A percentile compares a stretch with the other conserved stretches of the same genome.
Evolutionary conservation across 208 protist species (phyloP).

Genomic region (Polymyxa betae): DNA sequence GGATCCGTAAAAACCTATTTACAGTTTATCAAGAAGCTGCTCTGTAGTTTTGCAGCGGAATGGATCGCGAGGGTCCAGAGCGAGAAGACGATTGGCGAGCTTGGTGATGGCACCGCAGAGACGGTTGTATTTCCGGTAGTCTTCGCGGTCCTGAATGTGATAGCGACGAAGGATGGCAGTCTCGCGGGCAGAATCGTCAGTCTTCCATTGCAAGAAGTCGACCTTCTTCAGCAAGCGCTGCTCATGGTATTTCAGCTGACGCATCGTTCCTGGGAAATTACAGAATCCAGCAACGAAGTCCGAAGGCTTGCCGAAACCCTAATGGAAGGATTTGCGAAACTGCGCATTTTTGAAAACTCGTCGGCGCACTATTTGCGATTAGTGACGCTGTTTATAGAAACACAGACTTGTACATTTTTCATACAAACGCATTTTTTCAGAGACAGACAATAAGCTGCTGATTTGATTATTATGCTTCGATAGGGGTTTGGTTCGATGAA

Average conservation of each 20-base stretch:
- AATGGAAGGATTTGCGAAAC: no score
- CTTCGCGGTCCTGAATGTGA: constrained; percentile 63
- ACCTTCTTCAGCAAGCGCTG: constrained; percentile 65
- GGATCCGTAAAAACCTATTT: constrained; percentile 69
- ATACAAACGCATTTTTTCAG: no score
- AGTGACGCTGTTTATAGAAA: no score
- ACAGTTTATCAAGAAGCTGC: constrained; percentile 77
- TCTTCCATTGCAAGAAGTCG: constrained; percentile 78
- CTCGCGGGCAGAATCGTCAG: constrained; percentile 68
- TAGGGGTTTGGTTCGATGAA: no score
- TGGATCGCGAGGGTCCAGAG: constrained; percentile 71
- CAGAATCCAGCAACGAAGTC: no score
- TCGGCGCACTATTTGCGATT: no score
- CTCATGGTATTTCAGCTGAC: constrained; percentile 61
- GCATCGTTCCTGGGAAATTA: no score
- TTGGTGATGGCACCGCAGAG: constrained; percentile 68
- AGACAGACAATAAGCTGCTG: no score
- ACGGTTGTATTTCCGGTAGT: constrained; percentile 73
- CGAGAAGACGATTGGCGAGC: constrained; percentile 62
- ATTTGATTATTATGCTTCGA: no score
- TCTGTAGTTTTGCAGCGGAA: constrained; percentile 72
- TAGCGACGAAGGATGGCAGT: constrained; percentile 66
- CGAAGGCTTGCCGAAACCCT: no score
- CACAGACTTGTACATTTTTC: no score
- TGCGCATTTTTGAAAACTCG: no score